Conservation (phyloP, 2,329 filamentous ascomycete genomes). For the Aspergillus piperis region DNA sequence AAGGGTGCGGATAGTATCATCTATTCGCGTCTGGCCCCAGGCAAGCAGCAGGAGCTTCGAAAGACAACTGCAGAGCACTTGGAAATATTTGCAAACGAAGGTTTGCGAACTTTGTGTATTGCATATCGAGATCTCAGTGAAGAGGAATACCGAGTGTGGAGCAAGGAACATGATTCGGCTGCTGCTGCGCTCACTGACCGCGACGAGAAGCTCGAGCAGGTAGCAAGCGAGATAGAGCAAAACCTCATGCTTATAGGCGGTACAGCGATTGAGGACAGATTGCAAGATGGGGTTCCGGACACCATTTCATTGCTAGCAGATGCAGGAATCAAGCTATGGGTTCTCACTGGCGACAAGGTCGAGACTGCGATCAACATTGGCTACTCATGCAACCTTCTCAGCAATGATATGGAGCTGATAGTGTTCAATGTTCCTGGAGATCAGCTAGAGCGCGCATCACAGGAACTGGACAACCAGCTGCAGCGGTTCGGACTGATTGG, state of each 20-base stretch:
- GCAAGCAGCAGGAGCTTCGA: constrained; percentile 82
- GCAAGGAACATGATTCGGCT: constrained; percentile 81
- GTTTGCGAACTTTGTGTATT: constrained; percentile 90
- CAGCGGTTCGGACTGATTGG: constrained; percentile 75
- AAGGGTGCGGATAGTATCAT: constrained; percentile 98
- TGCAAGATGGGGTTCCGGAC: constrained; percentile 96
- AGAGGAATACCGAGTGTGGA: constrained; percentile 82
- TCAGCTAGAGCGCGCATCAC: constrained; percentile 63
- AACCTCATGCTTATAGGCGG: constrained; percentile 86
- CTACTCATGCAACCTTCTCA: constrained; percentile 95
- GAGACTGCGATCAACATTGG: constrained; percentile 99
- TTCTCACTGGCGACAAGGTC: constrained; percentile 96
- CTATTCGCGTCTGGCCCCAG: constrained; percentile 82
- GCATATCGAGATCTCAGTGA: constrained; percentile 79
- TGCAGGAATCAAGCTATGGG: constrained; percentile 98
- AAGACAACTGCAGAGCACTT: constrained; percentile 86
- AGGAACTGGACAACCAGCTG: constrained; percentile 74
- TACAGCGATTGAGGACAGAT: constrained; percentile 93
- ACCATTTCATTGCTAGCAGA: constrained; percentile 87
- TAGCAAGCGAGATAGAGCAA: constrained; percentile 87
- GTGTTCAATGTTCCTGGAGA: constrained; percentile 83
- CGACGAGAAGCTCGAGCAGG: constrained; percentile 88
- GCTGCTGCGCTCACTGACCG: constrained; percentile 80
- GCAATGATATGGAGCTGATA: constrained; percentile 97
- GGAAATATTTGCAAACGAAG: constrained; percentile 95